A percentile compares a stretch with the other conserved stretches of the same genome.
These are phyloP conservation scores for Myxozyma nipponensis DNA, from an alignment of 805 yeast species.

Conservation along the genomic window DNA sequence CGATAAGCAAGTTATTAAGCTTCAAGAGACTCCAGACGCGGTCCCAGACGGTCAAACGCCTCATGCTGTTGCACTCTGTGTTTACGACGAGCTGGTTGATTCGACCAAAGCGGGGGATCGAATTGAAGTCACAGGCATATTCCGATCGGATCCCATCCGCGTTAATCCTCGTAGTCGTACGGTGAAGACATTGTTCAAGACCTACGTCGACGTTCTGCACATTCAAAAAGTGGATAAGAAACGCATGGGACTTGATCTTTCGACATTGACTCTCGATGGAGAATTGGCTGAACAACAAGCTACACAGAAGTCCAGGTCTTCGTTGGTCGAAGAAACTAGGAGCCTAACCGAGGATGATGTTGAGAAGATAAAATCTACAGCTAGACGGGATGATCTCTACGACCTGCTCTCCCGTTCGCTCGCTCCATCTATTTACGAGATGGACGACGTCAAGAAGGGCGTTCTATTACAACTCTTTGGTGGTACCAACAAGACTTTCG, in stretches of 20 bases:
- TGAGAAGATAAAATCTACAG: slow-evolving; percentile 54
- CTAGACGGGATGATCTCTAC: slow-evolving; percentile 74
- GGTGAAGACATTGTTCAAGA: slow-evolving; percentile 78
- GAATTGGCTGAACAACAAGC: slow-evolving; percentile 45
- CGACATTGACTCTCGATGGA: slow-evolving; percentile 52
- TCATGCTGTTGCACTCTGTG: slow-evolving; percentile 88
- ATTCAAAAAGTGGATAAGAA: slow-evolving; percentile 79
- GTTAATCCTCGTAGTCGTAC: slow-evolving; percentile 82
- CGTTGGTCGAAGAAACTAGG: slow-evolving; percentile 73
- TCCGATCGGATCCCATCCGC: slow-evolving; percentile 87
- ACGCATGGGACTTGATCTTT: slow-evolving; percentile 73
- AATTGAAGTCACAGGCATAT: slow-evolving; percentile 91
- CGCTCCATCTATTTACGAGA: slow-evolving; percentile 95
- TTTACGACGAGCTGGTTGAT: slow-evolving; percentile 93
- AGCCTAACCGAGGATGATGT: slow-evolving; percentile 67
- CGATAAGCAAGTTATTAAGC: slow-evolving; percentile 88
- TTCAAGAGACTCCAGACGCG: slow-evolving; percentile 93
- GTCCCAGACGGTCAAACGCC: slow-evolving; percentile 99
- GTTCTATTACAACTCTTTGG: slow-evolving; percentile 89
- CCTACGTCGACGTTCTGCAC: slow-evolving; percentile 92
- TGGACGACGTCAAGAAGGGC: slow-evolving; percentile 97
- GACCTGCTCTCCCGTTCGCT: slow-evolving; percentile 82
- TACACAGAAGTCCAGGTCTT: slow-evolving; percentile 42
- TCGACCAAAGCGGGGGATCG: slow-evolving; percentile 95
- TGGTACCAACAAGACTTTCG: slow-evolving; percentile 84